Percentiles rank a stretch among this genome's conserved stretches.
Evolutionary conservation across 768 basidiomycete species (phyloP).

Genomic region (Russula brevipes): DNA sequence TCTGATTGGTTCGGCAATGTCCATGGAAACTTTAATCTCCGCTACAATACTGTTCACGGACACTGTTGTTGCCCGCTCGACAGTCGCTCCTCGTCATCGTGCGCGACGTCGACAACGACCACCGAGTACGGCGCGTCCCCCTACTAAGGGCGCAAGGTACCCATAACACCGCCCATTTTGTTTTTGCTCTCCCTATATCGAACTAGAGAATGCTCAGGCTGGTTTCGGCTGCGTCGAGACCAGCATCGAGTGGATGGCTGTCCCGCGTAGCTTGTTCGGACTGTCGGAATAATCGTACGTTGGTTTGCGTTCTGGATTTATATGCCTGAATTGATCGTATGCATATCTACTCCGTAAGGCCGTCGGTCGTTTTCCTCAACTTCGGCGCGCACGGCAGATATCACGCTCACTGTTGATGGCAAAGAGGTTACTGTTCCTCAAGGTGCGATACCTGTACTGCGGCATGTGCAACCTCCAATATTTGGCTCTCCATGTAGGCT

Average conservation of each 20-base stretch:
- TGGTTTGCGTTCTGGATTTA: not conserved
- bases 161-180: not conserved
- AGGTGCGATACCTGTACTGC: slow-evolving; percentile 47
- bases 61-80: slow-evolving; percentile 14
- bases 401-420: slow-evolving; percentile 93
- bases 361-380: slow-evolving; percentile 62
- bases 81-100: slow-evolving; percentile 21
- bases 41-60: slow-evolving; percentile 15
- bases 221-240: slow-evolving; percentile 50
- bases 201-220: slow-evolving; percentile 55
- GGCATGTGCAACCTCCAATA: slow-evolving; percentile 1
- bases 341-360: slow-evolving; percentile 30
- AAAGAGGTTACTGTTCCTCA: slow-evolving; percentile 97
- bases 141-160: slow-evolving; percentile 10
- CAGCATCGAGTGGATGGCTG: slow-evolving; percentile 63
- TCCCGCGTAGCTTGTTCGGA: slow-evolving; percentile 46
- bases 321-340: not conserved
- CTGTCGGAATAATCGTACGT: slow-evolving; percentile 21
- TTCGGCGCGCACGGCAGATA: slow-evolving; percentile 62
- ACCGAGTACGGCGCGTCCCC: slow-evolving; percentile 7
- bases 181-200: slow-evolving; percentile 1
- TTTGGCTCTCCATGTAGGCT: slow-evolving; percentile 44
- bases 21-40: slow-evolving; percentile 11
- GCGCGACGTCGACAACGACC: slow-evolving; percentile 22
- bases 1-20: slow-evolving; percentile 16